Evolutionary conservation across 2,329 filamentous ascomycete species (phyloP).

Genomic region (Paracamarosporium sp.): DNA sequence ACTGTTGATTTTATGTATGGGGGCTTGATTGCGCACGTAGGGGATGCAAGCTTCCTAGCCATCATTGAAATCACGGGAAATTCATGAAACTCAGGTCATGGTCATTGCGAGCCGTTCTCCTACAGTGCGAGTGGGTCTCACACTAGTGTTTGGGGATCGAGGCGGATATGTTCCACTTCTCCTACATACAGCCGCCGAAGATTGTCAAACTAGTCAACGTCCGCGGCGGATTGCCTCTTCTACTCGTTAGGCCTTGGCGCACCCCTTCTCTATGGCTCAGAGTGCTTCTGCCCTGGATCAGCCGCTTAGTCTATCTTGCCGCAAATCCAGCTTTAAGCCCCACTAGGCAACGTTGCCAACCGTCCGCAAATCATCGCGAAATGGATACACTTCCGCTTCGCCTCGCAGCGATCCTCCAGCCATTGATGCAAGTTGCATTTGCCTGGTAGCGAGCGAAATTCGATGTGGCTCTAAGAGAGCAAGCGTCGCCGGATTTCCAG

Average conservation of each 20-base stretch:
- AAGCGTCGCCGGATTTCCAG: conserved; percentile 6
- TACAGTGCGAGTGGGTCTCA: background rate
- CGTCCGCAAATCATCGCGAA: background rate
- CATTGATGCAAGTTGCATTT: conserved; percentile 1
- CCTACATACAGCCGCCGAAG: background rate
- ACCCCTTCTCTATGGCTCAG: background rate
- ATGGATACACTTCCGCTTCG: background rate
- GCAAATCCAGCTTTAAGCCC: conserved; percentile 6
- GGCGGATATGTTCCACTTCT: background rate
- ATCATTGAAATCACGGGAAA: background rate
- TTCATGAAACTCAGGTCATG: conserved; percentile 1
- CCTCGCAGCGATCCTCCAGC: conserved; percentile 4
- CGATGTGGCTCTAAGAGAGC: background rate
- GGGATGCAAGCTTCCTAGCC: background rate
- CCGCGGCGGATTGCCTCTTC: conserved; percentile 35
- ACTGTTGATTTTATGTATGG: conserved; percentile 4
- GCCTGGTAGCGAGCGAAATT: conserved; percentile 10
- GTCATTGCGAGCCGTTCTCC: background rate
- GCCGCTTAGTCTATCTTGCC: background rate
- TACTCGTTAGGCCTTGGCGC: conserved; percentile 20
- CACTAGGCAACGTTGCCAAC: background rate
- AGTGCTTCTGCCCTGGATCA: background rate
- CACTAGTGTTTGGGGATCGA: background rate
- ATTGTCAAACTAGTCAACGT: conserved; percentile 30
- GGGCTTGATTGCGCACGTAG: background rate